Evolutionary conservation across 306 rosid genomes (phyloP).

Genomic region (Hippophae rhamnoides): DNA sequence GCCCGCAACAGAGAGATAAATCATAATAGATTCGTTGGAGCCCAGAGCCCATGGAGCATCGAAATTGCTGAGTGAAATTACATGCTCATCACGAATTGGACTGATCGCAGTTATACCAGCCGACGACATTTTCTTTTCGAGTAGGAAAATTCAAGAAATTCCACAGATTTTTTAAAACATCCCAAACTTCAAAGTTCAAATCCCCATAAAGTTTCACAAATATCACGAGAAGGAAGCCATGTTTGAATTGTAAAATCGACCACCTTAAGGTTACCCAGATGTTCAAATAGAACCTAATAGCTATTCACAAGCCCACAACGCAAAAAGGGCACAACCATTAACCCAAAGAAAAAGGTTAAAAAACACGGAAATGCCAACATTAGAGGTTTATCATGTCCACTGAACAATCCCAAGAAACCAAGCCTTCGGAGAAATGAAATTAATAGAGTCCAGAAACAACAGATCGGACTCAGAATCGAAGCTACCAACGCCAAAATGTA

Average conservation of each 20-base stretch:
- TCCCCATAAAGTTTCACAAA: slow-evolving; percentile 16
- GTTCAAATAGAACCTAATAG: slow-evolving; percentile 17
- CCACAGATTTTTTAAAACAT: slow-evolving; percentile 23
- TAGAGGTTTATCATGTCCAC: slow-evolving; percentile 31
- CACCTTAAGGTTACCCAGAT: slow-evolving; percentile 34
- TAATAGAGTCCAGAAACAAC: background rate
- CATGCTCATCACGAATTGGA: slow-evolving; percentile 42
- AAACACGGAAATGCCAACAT: slow-evolving; percentile 12
- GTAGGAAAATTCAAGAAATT: slow-evolving; percentile 3
- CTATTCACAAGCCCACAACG: background rate
- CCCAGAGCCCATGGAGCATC: slow-evolving; percentile 28
- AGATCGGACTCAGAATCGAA: slow-evolving; percentile 9
- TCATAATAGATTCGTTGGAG: slow-evolving; percentile 42
- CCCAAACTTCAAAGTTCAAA: slow-evolving; percentile 9
- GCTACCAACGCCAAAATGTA: background rate
- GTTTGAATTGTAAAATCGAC: slow-evolving; percentile 7
- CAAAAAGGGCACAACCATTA: slow-evolving; percentile 7
- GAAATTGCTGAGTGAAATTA: slow-evolving; percentile 25
- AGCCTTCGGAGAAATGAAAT: background rate
- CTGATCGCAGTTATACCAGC: slow-evolving; percentile 56
- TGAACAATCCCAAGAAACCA: slow-evolving; percentile 6
- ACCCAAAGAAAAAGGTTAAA: background rate
- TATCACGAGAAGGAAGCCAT: slow-evolving; percentile 16
- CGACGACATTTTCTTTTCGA: slow-evolving; percentile 54
- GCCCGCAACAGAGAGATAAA: slow-evolving; percentile 51